Evolutionary conservation across 2,329 filamentous ascomycete genomes (phyloP).

Genomic region (Talaromyces atroroseus): DNA sequence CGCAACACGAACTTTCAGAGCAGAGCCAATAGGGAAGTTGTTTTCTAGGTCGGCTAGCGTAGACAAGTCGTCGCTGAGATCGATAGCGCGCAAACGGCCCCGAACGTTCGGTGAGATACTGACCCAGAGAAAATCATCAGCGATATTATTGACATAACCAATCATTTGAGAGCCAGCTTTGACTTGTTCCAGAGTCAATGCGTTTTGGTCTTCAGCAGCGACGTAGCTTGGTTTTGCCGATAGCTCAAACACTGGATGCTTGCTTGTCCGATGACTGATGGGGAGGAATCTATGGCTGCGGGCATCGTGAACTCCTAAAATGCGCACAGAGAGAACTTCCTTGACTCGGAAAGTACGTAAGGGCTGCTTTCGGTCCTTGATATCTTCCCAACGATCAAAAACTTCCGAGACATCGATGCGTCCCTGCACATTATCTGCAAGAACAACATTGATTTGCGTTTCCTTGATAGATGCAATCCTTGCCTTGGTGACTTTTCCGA

Average conservation of each 20-base stretch:
- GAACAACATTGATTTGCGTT: constrained; percentile 85
- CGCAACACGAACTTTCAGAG: constrained; percentile 72
- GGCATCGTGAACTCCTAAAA: constrained; percentile 84
- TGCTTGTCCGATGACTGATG: constrained; percentile 76
- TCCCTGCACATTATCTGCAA: constrained; percentile 85
- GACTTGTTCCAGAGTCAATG: constrained; percentile 67
- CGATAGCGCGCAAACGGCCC: constrained; percentile 74
- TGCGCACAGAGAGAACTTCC: constrained; percentile 65
- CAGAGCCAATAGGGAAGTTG: constrained; percentile 87
- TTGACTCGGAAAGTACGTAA: constrained; percentile 68
- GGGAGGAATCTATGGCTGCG: constrained; percentile 87
- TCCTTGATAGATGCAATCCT: constrained; percentile 78
- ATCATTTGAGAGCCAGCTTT: constrained; percentile 65
- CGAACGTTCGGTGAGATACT: constrained; percentile 84
- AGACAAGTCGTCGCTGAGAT: constrained; percentile 81
- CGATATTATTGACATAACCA: constrained; percentile 87
- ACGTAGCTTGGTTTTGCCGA: constrained; percentile 67
- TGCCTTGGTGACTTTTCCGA: constrained; percentile 70
- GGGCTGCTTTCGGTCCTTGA: constrained; percentile 74
- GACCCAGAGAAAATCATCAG: constrained; percentile 76
- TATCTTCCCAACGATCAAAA: constrained; percentile 83
- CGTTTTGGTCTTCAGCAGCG: constrained; percentile 50
- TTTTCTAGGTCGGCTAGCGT: constrained; percentile 67
- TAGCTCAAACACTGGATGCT: constrained; percentile 76
- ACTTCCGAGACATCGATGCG: constrained; percentile 87